Conservation (phyloP, 2,329 filamentous ascomycete genomes). For the Hypoxylon sp. region DNA sequence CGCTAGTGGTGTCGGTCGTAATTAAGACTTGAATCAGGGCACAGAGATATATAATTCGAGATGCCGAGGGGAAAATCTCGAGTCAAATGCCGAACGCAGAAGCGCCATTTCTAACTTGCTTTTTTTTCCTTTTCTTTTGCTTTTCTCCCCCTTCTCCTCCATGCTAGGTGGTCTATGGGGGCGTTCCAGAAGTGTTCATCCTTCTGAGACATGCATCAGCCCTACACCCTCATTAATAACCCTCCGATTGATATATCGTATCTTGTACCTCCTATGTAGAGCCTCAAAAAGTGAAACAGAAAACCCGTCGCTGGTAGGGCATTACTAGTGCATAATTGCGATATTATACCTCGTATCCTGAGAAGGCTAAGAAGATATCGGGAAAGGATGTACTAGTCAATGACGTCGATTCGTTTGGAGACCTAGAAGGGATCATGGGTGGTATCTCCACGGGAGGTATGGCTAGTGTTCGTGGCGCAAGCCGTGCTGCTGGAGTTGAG, state of each 20-base stretch:
- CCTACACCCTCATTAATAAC: slow-evolving; percentile 12
- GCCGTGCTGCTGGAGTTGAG: slow-evolving; percentile 13
- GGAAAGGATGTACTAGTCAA: neutral
- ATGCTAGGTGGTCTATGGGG: neutral
- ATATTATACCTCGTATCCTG: slow-evolving; percentile 12
- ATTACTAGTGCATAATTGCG: slow-evolving; percentile 11
- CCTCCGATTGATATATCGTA: neutral
- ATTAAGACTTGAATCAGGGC: slow-evolving; percentile 21
- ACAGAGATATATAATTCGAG: neutral
- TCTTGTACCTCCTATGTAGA: no score
- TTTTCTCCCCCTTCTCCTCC: neutral
- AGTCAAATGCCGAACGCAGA: neutral
- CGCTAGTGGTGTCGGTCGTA: slow-evolving; percentile 27
- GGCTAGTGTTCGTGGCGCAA: slow-evolving; percentile 28
- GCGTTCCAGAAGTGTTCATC: neutral
- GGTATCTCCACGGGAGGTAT: slow-evolving; percentile 7
- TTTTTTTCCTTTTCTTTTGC: neutral
- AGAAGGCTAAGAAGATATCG: neutral
- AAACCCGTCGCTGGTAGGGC: neutral
- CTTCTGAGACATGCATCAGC: slow-evolving; percentile 21
- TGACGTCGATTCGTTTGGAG: slow-evolving; percentile 13
- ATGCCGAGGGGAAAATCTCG: slow-evolving; percentile 1
- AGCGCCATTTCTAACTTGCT: neutral
- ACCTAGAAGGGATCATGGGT: neutral
- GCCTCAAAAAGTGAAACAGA: neutral